Base-by-base conservation (phyloP, 345 rosid species). In the Acer saccharum region DNA sequence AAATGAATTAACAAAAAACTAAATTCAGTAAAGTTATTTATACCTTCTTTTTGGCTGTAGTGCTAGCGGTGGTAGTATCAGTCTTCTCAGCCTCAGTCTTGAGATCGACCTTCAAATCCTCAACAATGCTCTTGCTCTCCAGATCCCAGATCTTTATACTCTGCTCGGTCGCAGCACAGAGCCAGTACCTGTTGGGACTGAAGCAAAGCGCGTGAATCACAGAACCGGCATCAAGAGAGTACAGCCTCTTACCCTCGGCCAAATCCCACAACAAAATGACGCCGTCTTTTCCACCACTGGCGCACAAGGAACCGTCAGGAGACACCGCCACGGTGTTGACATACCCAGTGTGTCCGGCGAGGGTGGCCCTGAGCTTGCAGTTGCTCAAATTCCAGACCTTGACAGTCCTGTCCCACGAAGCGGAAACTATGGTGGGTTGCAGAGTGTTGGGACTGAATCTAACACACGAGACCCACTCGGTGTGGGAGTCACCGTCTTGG, bases 131-230 rank as follows among this genome's bases (percentile, higher is more conserved):
- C 91, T 96, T 96, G 83, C 98, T 96, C 86, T 96, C 98, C 1
- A 96, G 86, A 88, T 96, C 99, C 99, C 99, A 94, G 79, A 96
- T 93, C 94, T 94, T 96, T 64, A 96, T 94, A 61, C 99, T 94
- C 25, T 85, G 79, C 79, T 94, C 99, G 0, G 99, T 96, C 0
- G 98, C 99, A 7, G 99, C 98, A 66, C 98, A 96, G 0, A 96
- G 88, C 99, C 99, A 96, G 76, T 96, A 96, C 93, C 99, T 91
- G 77, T 94, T 96, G 2, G 99, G 99, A 63, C 99, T 94, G 77
- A 96, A 96, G 83, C 98, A 94, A 6, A 96, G 85, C 0, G 99
- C 89, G 50, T 96, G 81, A 76, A 96, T 93, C 16, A 94, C 88
- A 9, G 97, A 75, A 13, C 92, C 92, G 0, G 99, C 98, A 32